Conservation (phyloP, 352 stramenopile genomes). For the Peronospora destructor region DNA sequence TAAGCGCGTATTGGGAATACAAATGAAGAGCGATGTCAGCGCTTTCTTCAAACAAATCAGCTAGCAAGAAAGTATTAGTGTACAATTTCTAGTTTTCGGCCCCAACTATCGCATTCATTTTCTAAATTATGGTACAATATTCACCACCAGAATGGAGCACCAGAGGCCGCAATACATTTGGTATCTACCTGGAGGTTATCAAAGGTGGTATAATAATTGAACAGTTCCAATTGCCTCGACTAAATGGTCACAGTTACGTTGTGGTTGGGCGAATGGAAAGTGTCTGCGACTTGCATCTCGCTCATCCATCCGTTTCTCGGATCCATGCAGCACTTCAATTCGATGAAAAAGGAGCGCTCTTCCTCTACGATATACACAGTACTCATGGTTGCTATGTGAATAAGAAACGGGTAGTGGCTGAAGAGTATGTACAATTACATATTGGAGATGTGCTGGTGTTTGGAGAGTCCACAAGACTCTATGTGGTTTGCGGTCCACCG, state of each 20-base stretch:
- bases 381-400: constrained; percentile 85
- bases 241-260: constrained; percentile 31
- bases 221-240: constrained; percentile 29
- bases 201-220: constrained; percentile 56
- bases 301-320: constrained; percentile 73
- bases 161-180: constrained; percentile 41
- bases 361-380: constrained; percentile 66
- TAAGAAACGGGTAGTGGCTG: constrained; percentile 47
- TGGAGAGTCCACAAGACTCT: constrained; percentile 81
- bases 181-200: constrained; percentile 63
- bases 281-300: constrained; percentile 59
- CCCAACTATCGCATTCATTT: neutral
- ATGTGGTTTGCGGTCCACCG: constrained; percentile 61
- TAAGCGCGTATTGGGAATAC: too few relatives aligned
- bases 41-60: too few relatives aligned
- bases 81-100: too few relatives aligned
- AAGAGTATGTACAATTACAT: constrained; percentile 54
- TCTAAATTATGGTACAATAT: constrained; percentile 28
- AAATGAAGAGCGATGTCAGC: too few relatives aligned
- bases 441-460: constrained; percentile 84
- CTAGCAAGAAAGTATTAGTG: too few relatives aligned
- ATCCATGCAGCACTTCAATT: constrained; percentile 72
- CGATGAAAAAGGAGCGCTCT: constrained; percentile 52
- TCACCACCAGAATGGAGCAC: constrained; percentile 43
- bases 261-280: constrained; percentile 54